phyloP scores from a whole-genome alignment of 2,329 filamentous ascomycete genomes.

The Alternaria arbusti region DNA sequence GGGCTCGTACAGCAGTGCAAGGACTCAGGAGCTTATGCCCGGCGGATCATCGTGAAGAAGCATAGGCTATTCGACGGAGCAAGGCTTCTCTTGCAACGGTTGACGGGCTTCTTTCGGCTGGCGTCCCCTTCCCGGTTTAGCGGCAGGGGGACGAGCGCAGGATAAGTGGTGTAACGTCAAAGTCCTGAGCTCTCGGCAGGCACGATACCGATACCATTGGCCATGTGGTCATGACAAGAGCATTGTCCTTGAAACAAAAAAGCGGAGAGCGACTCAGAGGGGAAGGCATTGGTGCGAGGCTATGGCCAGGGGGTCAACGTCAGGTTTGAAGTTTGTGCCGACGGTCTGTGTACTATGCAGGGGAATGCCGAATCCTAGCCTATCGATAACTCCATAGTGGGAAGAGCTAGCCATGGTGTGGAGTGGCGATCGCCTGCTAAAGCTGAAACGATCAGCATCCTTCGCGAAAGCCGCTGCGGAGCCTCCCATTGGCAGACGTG shows the following conservation, averaged over 20 bases:
- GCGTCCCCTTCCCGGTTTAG: slow-evolving; percentile 33
- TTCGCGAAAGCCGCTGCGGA: slow-evolving; percentile 10
- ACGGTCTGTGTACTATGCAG: slow-evolving; percentile 24
- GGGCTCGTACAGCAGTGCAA: slow-evolving; percentile 18
- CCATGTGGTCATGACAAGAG: slow-evolving; percentile 18
- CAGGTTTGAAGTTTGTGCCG: slow-evolving; percentile 25
- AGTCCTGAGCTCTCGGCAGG: slow-evolving; percentile 31
- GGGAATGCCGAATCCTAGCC: slow-evolving; percentile 20
- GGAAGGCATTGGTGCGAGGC: slow-evolving; percentile 21
- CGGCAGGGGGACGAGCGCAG: slow-evolving; percentile 20
- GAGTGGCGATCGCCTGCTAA: slow-evolving; percentile 27
- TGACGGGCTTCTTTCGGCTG: slow-evolving; percentile 26
- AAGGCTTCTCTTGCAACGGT: slow-evolving; percentile 31
- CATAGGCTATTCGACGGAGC: slow-evolving; percentile 36
- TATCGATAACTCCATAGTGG: slow-evolving; percentile 30
- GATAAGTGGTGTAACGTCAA: slow-evolving; percentile 30
- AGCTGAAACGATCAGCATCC: slow-evolving; percentile 29
- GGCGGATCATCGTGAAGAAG: slow-evolving; percentile 32
- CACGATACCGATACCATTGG: slow-evolving; percentile 34
- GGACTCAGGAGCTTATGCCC: slow-evolving; percentile 29
- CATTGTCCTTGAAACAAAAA: slow-evolving; percentile 42
- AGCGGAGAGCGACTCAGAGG: slow-evolving; percentile 24
- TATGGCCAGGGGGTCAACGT: slow-evolving; percentile 25
- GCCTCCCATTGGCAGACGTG: slow-evolving; percentile 21
- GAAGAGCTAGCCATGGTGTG: slow-evolving; percentile 16